Percentiles rank a stretch among this genome's conserved stretches.
Conservation (phyloP, 495 filamentous ascomycete genomes). For the Staphylotrichum tortipilum region DNA sequence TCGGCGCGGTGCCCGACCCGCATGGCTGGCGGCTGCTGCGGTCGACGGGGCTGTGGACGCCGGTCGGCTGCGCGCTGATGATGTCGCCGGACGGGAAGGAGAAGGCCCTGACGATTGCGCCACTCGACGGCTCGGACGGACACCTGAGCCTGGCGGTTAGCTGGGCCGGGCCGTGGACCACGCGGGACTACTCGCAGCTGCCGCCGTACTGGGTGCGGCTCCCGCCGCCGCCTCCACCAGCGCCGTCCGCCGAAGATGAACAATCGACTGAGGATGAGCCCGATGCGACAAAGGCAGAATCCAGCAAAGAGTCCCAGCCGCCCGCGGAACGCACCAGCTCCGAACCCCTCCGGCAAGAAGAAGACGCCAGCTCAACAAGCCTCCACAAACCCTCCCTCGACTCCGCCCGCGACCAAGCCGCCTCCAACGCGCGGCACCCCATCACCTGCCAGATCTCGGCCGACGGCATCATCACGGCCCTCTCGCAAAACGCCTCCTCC, state of each 20-base stretch:
- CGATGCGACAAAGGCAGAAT: too few relatives aligned
- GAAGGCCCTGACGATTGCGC: constrained; percentile 46
- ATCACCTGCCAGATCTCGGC: constrained; percentile 40
- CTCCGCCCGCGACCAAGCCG: constrained; percentile 21
- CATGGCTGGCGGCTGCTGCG: constrained; percentile 51
- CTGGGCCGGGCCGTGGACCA: constrained; percentile 53
- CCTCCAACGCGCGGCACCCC: constrained; percentile 14
- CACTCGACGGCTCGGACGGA: constrained; percentile 54
- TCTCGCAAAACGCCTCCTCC: constrained; percentile 25
- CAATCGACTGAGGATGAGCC: neutral
- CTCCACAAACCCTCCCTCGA: constrained; percentile 29
- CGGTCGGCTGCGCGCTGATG: constrained; percentile 50
- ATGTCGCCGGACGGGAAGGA: constrained; percentile 43
- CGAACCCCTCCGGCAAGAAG: neutral
- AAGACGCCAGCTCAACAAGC: constrained; percentile 1
- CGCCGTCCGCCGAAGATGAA: constrained; percentile 2
- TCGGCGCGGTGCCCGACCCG: constrained; percentile 51
- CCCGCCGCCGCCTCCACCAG: constrained; percentile 22
- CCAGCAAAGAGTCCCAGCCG: neutral
- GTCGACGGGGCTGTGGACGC: constrained; percentile 54
- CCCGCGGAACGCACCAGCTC: neutral
- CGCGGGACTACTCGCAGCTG: constrained; percentile 41
- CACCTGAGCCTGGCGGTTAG: constrained; percentile 47
- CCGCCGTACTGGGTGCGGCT: constrained; percentile 57
- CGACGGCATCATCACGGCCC: constrained; percentile 33